phyloP scores from a whole-genome alignment of 1,284 basidiomycete species.

The Trametes versicolor region DNA sequence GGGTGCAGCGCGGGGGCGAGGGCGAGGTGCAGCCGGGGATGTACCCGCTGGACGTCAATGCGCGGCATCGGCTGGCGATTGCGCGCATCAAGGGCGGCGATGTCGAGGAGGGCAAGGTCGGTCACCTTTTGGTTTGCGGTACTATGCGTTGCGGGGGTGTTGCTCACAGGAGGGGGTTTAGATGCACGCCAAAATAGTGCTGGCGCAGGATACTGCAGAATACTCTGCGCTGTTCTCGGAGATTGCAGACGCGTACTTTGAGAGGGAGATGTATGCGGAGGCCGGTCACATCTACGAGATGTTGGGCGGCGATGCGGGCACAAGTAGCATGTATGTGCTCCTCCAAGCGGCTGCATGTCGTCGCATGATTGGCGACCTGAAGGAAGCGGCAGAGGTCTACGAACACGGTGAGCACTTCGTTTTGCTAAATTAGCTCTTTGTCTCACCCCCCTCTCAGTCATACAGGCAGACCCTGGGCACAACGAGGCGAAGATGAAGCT shows the following conservation, averaged over 20 bases:
- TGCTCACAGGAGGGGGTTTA: slow-evolving; percentile 43
- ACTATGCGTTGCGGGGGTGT: background rate
- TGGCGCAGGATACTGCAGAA: slow-evolving; percentile 76
- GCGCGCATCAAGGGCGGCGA: slow-evolving; percentile 87
- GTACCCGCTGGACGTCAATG: slow-evolving; percentile 80
- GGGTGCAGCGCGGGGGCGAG: slow-evolving; percentile 36
- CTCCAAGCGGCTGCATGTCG: slow-evolving; percentile 80
- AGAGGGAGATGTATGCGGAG: slow-evolving; percentile 75
- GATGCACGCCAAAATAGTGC: slow-evolving; percentile 81
- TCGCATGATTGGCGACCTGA: slow-evolving; percentile 75
- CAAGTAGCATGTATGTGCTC: slow-evolving; percentile 73
- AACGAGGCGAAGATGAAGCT: slow-evolving; percentile 89
- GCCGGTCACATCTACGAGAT: slow-evolving; percentile 84
- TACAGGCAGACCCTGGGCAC: slow-evolving; percentile 76
- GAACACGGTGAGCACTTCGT: slow-evolving; percentile 68
- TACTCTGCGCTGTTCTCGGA: slow-evolving; percentile 85
- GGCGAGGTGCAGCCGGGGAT: slow-evolving; percentile 60
- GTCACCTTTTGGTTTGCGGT: slow-evolving; percentile 33
- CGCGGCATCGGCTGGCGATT: slow-evolving; percentile 88
- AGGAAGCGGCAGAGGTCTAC: slow-evolving; percentile 85
- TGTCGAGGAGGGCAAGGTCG: slow-evolving; percentile 83
- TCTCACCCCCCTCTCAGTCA: slow-evolving; percentile 57
- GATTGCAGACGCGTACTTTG: slow-evolving; percentile 87
- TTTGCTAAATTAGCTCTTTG: background rate
- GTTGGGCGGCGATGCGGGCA: slow-evolving; percentile 79